phyloP scores from a whole-genome alignment of 2,329 filamentous ascomycete species.

The Westerdykella sp. region DNA sequence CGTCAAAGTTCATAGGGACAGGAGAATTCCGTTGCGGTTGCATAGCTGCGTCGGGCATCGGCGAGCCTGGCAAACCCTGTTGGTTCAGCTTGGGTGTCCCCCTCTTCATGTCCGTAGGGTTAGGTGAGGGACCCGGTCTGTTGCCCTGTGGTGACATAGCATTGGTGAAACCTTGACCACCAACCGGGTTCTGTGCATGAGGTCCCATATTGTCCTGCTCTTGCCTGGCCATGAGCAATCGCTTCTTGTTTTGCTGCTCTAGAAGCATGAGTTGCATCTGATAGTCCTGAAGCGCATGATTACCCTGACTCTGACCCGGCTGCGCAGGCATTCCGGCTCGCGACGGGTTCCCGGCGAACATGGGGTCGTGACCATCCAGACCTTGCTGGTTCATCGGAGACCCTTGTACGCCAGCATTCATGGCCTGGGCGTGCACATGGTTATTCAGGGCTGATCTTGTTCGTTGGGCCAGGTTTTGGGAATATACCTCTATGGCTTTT shows the following conservation, averaged over 20 bases:
- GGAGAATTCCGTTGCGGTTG: constrained; percentile 56
- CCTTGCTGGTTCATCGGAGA: constrained; percentile 71
- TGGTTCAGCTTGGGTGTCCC: constrained; percentile 67
- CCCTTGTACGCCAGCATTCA: constrained; percentile 66
- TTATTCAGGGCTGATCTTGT: constrained; percentile 74
- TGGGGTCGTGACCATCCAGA: constrained; percentile 29
- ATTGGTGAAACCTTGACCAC: constrained; percentile 52
- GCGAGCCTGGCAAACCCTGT: constrained; percentile 60
- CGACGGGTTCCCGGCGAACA: constrained; percentile 31
- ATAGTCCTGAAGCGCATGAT: constrained; percentile 78
- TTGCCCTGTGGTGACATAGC: constrained; percentile 64
- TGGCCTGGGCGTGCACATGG: constrained; percentile 70
- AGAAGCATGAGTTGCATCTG: constrained; percentile 86
- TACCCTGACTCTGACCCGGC: constrained; percentile 50
- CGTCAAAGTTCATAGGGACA: constrained; percentile 47
- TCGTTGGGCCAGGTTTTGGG: constrained; percentile 75
- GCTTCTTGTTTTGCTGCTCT: constrained; percentile 83
- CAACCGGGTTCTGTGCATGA: constrained; percentile 43
- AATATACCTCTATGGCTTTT: constrained; percentile 84
- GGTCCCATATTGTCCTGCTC: constrained; percentile 64
- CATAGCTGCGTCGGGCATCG: constrained; percentile 64
- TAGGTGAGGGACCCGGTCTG: constrained; percentile 66
- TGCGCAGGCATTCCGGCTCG: constrained; percentile 54
- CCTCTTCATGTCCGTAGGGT: constrained; percentile 72
- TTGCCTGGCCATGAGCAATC: constrained; percentile 74